These are phyloP conservation scores for Akanthomyces muscarius DNA, from an alignment of 2,329 filamentous ascomycete genomes.

Conservation along the genomic window DNA sequence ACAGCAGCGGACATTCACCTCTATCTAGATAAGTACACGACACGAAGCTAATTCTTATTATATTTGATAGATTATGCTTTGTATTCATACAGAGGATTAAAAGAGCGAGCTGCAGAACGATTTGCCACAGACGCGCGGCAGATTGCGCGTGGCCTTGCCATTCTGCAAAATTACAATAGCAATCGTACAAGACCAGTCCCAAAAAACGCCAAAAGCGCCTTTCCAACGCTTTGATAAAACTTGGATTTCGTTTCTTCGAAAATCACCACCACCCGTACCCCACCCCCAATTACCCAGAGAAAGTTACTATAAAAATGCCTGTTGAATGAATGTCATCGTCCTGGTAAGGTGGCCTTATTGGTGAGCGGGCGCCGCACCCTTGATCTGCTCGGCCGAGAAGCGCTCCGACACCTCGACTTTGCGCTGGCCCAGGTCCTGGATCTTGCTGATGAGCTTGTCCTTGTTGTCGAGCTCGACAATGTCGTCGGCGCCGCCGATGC, in stretches of 20 bases:
- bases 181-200: not conserved
- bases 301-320: not conserved
- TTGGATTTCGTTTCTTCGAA: not conserved
- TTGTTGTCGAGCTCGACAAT: conserved; percentile 66
- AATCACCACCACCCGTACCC: not conserved
- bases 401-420: conserved; percentile 51
- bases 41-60: no score
- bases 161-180: not conserved
- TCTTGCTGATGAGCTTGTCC: conserved; percentile 64
- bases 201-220: conserved; percentile 1
- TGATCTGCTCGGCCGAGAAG: conserved; percentile 26
- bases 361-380: conserved; percentile 5
- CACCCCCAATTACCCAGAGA: not conserved
- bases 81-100: no score
- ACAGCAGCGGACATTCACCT: not conserved
- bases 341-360: not conserved
- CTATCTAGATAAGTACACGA: no score
- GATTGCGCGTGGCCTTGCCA: not conserved
- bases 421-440: conserved; percentile 71
- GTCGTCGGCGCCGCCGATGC: conserved; percentile 87
- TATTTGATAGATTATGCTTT: no score
- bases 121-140: not conserved
- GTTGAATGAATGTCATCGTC: not conserved
- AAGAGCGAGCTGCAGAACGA: no score
- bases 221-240: conserved; percentile 1